A percentile compares a stretch with the other conserved stretches of the same genome.
Evolutionary conservation across 495 filamentous ascomycete species (phyloP).

Genomic region (Penicillium longicatenatum): DNA sequence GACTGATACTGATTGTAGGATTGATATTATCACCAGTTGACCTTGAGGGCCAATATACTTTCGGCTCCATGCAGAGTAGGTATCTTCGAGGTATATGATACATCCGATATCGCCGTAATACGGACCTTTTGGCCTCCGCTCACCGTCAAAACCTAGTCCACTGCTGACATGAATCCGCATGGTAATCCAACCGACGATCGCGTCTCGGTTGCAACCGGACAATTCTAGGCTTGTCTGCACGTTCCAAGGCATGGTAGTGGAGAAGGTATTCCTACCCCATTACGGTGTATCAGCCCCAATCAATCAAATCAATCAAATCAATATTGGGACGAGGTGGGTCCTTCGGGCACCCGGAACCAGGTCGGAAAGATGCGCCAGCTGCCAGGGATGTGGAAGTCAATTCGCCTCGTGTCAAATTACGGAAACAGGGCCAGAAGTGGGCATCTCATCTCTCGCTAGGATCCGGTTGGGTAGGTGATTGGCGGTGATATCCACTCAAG

Average conservation of each 20-base stretch:
- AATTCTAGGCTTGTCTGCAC: neutral
- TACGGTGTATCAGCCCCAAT: neutral
- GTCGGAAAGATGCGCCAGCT: neutral
- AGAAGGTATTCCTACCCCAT: neutral
- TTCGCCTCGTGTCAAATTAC: neutral
- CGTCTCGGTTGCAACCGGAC: slow-evolving; percentile 1
- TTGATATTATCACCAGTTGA: too few species aligned
- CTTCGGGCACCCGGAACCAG: neutral
- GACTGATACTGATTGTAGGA: neutral
- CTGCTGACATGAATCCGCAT: neutral
- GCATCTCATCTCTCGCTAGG: neutral
- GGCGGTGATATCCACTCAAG: neutral
- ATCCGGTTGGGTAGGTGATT: slow-evolving; percentile 2
- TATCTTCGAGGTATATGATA: neutral
- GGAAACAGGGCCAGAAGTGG: slow-evolving; percentile 1
- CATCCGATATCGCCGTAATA: slow-evolving; percentile 9
- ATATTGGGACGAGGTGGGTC: neutral
- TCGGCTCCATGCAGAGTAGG: neutral
- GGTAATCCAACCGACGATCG: neutral
- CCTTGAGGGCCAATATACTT: neutral
- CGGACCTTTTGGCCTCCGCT: neutral
- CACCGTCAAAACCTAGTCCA: too few species aligned
- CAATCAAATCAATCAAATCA: slow-evolving; percentile 10
- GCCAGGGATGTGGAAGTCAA: neutral
- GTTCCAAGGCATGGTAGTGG: neutral